Conservation (phyloP, 768 basidiomycete species). For the Kwoniella mangroviensis region DNA sequence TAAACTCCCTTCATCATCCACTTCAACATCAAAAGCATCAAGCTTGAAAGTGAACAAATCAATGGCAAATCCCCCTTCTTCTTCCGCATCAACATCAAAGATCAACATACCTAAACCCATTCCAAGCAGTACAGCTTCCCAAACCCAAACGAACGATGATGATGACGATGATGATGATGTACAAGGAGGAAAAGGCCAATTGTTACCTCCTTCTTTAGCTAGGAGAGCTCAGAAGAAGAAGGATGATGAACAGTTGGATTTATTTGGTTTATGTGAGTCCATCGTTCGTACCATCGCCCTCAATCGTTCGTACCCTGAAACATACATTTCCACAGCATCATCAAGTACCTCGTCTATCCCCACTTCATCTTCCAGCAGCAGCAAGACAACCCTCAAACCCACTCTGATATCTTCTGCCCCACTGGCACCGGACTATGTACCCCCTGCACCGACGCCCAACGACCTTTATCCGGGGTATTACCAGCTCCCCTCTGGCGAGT, state of each 20-base stretch:
- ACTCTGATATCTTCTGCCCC: slow-evolving; percentile 52
- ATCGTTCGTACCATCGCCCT: background rate
- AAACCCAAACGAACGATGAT: slow-evolving; percentile 10
- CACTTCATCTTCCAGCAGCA: slow-evolving; percentile 16
- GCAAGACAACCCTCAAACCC: slow-evolving; percentile 12
- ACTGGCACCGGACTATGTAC: slow-evolving; percentile 46
- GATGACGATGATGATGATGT: slow-evolving; percentile 32
- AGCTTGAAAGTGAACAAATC: slow-evolving; percentile 40
- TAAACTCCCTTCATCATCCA: slow-evolving; percentile 34
- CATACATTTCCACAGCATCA: slow-evolving; percentile 17
- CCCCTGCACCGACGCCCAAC: slow-evolving; percentile 40
- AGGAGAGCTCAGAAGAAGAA: slow-evolving; percentile 30
- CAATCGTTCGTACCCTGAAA: background rate
- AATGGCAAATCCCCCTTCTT: slow-evolving; percentile 28
- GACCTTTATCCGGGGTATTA: slow-evolving; percentile 58
- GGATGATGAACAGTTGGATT: slow-evolving; percentile 42
- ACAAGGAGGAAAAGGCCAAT: background rate
- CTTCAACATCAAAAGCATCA: slow-evolving; percentile 23
- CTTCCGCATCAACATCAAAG: slow-evolving; percentile 6
- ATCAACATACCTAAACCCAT: slow-evolving; percentile 20
- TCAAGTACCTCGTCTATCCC: background rate
- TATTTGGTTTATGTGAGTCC: slow-evolving; percentile 54
- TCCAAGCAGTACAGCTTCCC: slow-evolving; percentile 11
- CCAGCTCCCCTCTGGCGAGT: slow-evolving; percentile 48
- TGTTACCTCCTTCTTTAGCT: slow-evolving; percentile 40